Base-by-base conservation (phyloP, 352 stramenopile genomes). In the Phytophthora crassamura region DNA sequence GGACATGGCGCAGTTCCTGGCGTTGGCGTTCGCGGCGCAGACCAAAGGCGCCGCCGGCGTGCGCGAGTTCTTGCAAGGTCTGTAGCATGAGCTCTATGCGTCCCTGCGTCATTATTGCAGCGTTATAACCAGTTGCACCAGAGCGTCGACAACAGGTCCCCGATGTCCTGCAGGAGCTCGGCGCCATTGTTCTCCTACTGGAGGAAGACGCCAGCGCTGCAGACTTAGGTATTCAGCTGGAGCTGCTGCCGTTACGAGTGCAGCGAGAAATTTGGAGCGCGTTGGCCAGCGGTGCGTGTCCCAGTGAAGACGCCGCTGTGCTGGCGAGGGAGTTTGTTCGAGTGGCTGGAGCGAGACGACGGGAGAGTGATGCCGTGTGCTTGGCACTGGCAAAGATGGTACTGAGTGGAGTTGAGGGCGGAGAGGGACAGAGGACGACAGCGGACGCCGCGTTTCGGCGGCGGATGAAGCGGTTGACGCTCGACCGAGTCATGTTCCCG, bases 231-330 rank as follows among this genome's bases (percentile, higher is more conserved):
- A 43, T 92, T 0, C 45, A 67, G 7, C 64, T 92, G 33, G 80
- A 93, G 41, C 54, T 74, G 25, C 43, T 87, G 35, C 40, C 68
- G 8, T 28, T 83, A 20, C 22, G 50, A 16, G 72, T 70, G 4
- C 84, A 93, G 52, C 80, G 84, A 0, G 76, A 88, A 33, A 64
- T 89, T 18, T 93, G 80, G 82, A 88, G 80, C 39, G 78, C 78
- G 32, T 59, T 90, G 22, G 72, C 74, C 10, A 79, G 69, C 28
- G 38, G 54, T 30, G 67, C 59, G 18, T 65, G 57, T 41, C 51
- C 52, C 1, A 45, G 28, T n/a, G 20, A 56, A 42, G 34, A 47
- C 5, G 57, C n/a, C 12, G 53, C 42, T 25, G 55, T 51, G 47
- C 48, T 82, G 32, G 74, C 68, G 18, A 52, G 51, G 28, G 50